phyloP scores from a whole-genome alignment of 2,329 filamentous ascomycete species.

The Chaetomium strumarium region DNA sequence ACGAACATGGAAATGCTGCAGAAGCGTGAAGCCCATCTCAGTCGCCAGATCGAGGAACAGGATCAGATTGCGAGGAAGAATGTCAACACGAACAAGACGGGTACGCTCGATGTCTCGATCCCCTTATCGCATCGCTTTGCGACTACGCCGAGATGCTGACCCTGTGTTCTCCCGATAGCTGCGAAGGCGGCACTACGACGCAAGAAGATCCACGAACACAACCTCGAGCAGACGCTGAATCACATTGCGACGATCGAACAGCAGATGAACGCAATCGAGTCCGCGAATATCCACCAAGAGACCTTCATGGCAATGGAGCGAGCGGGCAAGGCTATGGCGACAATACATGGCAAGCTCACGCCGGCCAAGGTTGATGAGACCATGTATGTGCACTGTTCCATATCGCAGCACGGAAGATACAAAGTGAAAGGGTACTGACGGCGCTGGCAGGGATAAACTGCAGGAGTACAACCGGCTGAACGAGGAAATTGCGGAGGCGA shows the following conservation, averaged over 20 bases:
- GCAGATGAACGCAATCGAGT: slow-evolving; percentile 95
- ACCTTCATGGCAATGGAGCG: slow-evolving; percentile 91
- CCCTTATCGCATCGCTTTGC: neutral
- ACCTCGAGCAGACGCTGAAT: slow-evolving; percentile 79
- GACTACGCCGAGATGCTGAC: slow-evolving; percentile 7
- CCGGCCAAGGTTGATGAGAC: slow-evolving; percentile 92
- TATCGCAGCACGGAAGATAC: neutral
- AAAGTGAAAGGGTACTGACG: slow-evolving; percentile 28
- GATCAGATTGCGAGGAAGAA: slow-evolving; percentile 84
- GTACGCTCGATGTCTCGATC: slow-evolving; percentile 46
- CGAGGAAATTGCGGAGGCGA: slow-evolving; percentile 84
- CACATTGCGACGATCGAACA: slow-evolving; percentile 92
- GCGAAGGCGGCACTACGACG: slow-evolving; percentile 85
- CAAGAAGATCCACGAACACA: slow-evolving; percentile 92
- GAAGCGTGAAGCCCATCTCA: slow-evolving; percentile 88
- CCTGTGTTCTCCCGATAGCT: slow-evolving; percentile 46
- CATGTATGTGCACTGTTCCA: slow-evolving; percentile 58
- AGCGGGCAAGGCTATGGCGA: slow-evolving; percentile 83
- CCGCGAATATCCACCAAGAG: slow-evolving; percentile 97
- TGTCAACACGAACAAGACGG: slow-evolving; percentile 80
- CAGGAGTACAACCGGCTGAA: slow-evolving; percentile 88
- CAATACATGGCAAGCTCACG: slow-evolving; percentile 84
- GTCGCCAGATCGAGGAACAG: slow-evolving; percentile 90
- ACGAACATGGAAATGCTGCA: slow-evolving; percentile 94
- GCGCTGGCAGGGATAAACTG: slow-evolving; percentile 66